phyloP scores from a whole-genome alignment of 345 rosid genomes.

The Psidium guajava region DNA sequence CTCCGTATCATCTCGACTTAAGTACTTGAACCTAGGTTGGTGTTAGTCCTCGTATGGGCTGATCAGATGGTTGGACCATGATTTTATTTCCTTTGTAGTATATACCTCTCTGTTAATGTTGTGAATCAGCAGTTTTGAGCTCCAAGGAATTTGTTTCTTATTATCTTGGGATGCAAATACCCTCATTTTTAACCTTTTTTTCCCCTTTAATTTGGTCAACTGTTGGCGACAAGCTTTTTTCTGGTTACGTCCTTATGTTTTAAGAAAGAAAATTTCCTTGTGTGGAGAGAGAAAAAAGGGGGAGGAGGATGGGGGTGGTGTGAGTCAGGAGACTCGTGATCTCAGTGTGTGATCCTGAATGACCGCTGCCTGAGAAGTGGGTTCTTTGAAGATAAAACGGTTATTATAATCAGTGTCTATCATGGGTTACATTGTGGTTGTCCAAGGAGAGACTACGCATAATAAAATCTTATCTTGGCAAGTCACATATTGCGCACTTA shows the following conservation, averaged over 20 bases:
- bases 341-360: background rate
- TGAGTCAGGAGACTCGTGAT: background rate
- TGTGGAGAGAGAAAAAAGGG: background rate
- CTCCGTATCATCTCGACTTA: background rate
- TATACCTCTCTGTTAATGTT: background rate
- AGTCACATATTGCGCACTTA: no score
- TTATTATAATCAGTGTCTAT: background rate
- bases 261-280: background rate
- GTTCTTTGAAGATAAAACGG: background rate
- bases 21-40: background rate
- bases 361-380: background rate
- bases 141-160: background rate
- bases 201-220: background rate
- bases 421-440: background rate
- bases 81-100: background rate
- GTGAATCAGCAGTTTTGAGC: background rate
- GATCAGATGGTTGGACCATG: background rate
- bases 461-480: no score
- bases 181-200: background rate
- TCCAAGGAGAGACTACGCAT: no score
- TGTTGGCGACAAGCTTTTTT: background rate
- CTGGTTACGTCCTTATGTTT: background rate
- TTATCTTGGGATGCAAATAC: background rate
- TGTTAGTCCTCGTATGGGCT: background rate
- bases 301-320: background rate